Evolutionary conservation across 345 rosid genomes (phyloP).

Genomic region (Eutrema yunnanense): DNA sequence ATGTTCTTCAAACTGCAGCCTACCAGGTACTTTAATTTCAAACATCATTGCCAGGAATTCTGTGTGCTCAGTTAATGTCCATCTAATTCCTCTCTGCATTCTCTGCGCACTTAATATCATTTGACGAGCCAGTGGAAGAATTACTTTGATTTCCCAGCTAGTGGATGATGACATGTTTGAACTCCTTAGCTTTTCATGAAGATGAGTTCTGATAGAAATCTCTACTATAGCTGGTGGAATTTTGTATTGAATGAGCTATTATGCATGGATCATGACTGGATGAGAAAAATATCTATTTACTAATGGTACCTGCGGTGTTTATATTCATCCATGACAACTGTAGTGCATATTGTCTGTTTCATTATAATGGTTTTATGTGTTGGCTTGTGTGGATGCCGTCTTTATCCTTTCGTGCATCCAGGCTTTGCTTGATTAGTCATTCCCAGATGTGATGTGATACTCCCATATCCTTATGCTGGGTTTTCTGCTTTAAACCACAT

Average conservation of each 20-base stretch:
- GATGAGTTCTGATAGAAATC: background rate
- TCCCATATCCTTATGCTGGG: background rate
- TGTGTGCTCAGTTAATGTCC: background rate
- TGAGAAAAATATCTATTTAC: background rate
- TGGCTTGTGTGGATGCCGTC: background rate
- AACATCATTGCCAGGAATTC: background rate
- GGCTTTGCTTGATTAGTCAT: background rate
- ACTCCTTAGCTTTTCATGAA: background rate
- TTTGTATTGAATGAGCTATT: background rate
- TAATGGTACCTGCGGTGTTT: background rate
- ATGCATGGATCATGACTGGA: constrained; percentile 7
- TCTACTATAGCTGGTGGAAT: background rate
- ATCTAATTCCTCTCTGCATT: background rate
- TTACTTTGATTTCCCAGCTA: background rate
- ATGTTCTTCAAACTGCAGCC: constrained; percentile 80
- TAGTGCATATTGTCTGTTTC: background rate
- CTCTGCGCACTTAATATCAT: background rate
- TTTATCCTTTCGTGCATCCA: background rate
- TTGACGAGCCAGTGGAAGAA: background rate
- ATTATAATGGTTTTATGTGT: background rate
- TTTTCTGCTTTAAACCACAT: background rate
- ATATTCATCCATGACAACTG: background rate
- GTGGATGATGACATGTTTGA: constrained; percentile 2
- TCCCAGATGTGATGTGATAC: background rate
- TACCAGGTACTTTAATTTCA: constrained; percentile 49